Conservation (phyloP, 331 rosid species). For the Stylosanthes scabra region DNA sequence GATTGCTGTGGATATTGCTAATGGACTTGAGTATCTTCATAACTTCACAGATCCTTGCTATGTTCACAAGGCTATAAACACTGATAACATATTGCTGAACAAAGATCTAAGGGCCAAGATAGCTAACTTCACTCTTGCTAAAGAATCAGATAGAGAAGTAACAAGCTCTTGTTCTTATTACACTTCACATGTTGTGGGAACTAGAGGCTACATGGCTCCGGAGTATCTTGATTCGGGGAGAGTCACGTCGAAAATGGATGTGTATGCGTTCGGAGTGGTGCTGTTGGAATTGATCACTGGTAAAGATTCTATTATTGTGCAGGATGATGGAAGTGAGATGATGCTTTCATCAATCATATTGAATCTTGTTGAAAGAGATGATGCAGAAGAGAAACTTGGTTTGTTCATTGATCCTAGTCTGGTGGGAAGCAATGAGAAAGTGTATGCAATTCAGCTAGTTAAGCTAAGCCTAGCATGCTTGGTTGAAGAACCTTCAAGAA, state of each 20-base stretch:
- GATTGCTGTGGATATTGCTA: constrained; percentile 64
- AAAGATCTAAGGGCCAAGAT: constrained; percentile 54
- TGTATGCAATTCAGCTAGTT: constrained; percentile 37
- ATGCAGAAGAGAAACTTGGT: constrained; percentile 37
- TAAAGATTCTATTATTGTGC: constrained; percentile 40
- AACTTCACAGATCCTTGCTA: constrained; percentile 59
- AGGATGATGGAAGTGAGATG: constrained; percentile 45
- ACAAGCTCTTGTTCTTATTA: background rate
- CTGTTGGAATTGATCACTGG: constrained; percentile 62
- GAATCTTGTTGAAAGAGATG: constrained; percentile 38
- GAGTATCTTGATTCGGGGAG: constrained; percentile 47
- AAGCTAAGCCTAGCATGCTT: constrained; percentile 58
- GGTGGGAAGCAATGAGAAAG: constrained; percentile 19
- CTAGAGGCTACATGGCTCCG: constrained; percentile 54
- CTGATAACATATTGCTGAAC: constrained; percentile 55
- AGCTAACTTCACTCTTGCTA: constrained; percentile 54
- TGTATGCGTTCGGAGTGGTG: constrained; percentile 63
- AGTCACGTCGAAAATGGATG: constrained; percentile 55
- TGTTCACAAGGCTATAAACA: constrained; percentile 53
- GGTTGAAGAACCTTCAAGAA: constrained; percentile 50
- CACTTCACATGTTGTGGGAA: constrained; percentile 43
- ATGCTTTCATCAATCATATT: constrained; percentile 43
- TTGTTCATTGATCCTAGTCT: constrained; percentile 48
- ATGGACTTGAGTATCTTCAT: constrained; percentile 72
- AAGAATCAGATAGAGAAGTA: constrained; percentile 30